Percentiles rank a stretch among this genome's conserved stretches.
Evolutionary conservation across 331 rosid species (phyloP).

Genomic region (Arachis monticola): DNA sequence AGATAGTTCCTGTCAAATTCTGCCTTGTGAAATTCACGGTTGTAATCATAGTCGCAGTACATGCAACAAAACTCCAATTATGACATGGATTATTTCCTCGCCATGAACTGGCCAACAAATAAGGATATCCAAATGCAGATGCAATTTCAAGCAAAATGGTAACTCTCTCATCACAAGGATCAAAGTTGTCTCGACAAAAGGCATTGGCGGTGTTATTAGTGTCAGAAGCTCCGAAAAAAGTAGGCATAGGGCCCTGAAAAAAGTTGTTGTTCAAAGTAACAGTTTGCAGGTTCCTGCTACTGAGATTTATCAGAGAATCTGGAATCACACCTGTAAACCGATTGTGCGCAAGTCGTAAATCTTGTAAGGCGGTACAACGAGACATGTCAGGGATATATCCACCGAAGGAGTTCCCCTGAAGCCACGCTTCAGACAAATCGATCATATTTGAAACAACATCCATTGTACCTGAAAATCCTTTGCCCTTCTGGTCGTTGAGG

Average conservation of each 20-base stretch:
- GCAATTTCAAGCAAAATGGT: not conserved
- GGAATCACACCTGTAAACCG: conserved; percentile 25
- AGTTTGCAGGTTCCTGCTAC: not conserved
- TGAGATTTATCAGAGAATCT: not conserved
- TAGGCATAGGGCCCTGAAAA: conserved; percentile 27
- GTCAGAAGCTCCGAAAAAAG: not conserved
- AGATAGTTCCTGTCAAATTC: not conserved
- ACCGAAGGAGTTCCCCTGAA: not conserved
- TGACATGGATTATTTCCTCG: not conserved
- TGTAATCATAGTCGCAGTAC: not conserved
- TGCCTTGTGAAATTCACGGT: not conserved
- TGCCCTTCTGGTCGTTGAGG: not conserved
- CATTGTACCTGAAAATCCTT: not conserved
- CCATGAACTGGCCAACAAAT: not conserved
- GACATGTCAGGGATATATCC: conserved; percentile 34
- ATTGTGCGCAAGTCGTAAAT: conserved; percentile 18
- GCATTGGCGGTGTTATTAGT: not conserved
- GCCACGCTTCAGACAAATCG: not conserved
- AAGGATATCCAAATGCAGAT: not conserved
- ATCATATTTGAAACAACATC: not conserved
- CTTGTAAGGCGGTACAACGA: not conserved
- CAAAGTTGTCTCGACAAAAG: not conserved
- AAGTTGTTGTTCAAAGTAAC: not conserved
- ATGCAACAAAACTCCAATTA: not conserved
- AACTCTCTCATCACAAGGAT: not conserved